Evolutionary conservation across 305 asterid species (phyloP).

Genomic region (Salvia sclarea): DNA sequence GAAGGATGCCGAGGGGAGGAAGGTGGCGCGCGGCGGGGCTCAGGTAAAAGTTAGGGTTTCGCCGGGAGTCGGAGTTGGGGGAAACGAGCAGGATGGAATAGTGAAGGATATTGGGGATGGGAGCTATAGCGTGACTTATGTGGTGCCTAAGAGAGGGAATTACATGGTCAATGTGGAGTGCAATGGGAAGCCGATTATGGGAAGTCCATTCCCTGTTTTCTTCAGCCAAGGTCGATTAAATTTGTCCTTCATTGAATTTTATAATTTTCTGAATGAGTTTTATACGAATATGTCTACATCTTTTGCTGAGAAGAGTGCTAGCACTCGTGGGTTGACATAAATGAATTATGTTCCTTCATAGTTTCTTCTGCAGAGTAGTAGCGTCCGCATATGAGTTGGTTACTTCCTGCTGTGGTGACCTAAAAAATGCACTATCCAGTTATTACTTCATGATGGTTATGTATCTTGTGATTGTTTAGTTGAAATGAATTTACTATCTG

Average conservation of each 20-base stretch:
- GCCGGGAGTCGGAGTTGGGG: constrained; percentile 94
- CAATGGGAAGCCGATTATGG: constrained; percentile 89
- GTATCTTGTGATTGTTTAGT: neutral
- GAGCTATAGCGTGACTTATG: constrained; percentile 78
- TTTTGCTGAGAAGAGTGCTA: neutral
- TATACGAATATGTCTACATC: neutral
- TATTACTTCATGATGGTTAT: constrained; percentile 15
- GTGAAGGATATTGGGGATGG: constrained; percentile 97
- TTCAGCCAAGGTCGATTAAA: constrained; percentile 70
- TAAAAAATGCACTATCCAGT: neutral
- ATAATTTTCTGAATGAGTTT: neutral
- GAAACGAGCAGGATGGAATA: constrained; percentile 74
- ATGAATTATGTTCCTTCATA: constrained; percentile 8
- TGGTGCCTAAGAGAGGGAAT: constrained; percentile 87
- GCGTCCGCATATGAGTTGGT: neutral
- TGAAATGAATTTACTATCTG: constrained; percentile 8
- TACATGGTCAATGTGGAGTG: constrained; percentile 96
- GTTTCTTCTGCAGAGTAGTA: constrained; percentile 2
- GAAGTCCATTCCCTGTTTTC: constrained; percentile 98
- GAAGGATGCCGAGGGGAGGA: constrained; percentile 78
- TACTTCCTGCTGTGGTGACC: neutral
- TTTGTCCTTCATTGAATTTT: constrained; percentile 6
- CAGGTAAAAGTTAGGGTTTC: constrained; percentile 69
- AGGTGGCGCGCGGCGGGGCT: constrained; percentile 84
- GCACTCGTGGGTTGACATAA: neutral